Conservation (phyloP, 768 basidiomycete species). For the Hypholoma sublateritium region DNA sequence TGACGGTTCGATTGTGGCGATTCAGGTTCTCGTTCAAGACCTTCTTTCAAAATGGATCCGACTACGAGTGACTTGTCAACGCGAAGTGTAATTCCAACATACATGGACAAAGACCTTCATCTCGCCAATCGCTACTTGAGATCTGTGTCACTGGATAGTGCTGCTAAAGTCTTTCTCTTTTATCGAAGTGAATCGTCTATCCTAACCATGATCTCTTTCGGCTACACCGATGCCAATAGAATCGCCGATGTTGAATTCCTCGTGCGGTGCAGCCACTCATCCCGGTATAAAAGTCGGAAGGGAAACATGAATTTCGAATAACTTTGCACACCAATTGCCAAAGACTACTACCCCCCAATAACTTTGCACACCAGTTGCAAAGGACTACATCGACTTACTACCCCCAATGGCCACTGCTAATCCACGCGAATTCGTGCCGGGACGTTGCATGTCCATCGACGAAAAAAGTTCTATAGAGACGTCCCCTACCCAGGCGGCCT, state of each 20-base stretch:
- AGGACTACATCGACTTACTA: neutral
- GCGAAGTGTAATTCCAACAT: neutral
- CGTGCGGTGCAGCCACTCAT: constrained; percentile 21
- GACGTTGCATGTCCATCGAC: neutral
- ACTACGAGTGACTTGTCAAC: constrained; percentile 21
- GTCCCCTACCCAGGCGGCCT: neutral
- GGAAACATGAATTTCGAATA: constrained; percentile 17
- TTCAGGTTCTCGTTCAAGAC: constrained; percentile 28
- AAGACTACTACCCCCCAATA: neutral
- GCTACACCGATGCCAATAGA: constrained; percentile 28
- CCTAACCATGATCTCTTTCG: constrained; percentile 27
- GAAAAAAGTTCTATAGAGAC: constrained; percentile 6
- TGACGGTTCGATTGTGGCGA: constrained; percentile 21
- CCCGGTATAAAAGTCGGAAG: constrained; percentile 29
- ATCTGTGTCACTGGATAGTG: constrained; percentile 19
- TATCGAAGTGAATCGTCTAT: constrained; percentile 19
- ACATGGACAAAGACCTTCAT: constrained; percentile 9
- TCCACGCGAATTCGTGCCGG: neutral
- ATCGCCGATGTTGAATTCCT: constrained; percentile 25
- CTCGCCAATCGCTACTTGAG: constrained; percentile 34
- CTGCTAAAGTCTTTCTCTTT: constrained; percentile 17
- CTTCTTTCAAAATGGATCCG: constrained; percentile 20
- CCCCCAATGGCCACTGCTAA: constrained; percentile 11
- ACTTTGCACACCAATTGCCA: constrained; percentile 3
- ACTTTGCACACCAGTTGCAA: constrained; percentile 11